Evolutionary conservation across 2,329 filamentous ascomycete genomes (phyloP).

Genomic region (Whalleya microplaca): DNA sequence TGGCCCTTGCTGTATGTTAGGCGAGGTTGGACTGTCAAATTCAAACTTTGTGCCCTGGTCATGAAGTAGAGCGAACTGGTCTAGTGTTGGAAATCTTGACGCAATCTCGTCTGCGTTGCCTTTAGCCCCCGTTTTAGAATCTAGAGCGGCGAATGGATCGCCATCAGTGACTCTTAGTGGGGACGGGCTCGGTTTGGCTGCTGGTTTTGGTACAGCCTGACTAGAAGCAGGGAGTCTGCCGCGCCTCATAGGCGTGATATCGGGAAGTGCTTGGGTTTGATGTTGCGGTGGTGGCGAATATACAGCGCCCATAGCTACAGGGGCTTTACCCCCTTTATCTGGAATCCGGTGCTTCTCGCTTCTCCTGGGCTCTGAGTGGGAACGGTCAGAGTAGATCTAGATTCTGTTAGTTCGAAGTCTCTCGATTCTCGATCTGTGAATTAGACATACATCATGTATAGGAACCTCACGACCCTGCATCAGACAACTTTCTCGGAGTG

Average conservation of each 20-base stretch:
- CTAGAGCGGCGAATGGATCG: conserved; percentile 91
- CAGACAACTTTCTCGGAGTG: conserved; percentile 80
- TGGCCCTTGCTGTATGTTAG: conserved; percentile 54
- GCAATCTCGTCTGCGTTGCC: conserved; percentile 78
- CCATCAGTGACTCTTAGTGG: conserved; percentile 69
- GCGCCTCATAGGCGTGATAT: conserved; percentile 91
- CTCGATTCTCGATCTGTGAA: neutral
- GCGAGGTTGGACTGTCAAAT: conserved; percentile 66
- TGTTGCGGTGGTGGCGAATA: conserved; percentile 76
- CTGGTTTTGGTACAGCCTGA: conserved; percentile 42
- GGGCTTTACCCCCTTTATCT: conserved; percentile 54
- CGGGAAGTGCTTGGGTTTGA: conserved; percentile 71
- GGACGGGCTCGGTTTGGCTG: conserved; percentile 64
- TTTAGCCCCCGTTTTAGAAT: conserved; percentile 61
- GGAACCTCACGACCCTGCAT: conserved; percentile 89
- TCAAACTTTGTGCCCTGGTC: conserved; percentile 84
- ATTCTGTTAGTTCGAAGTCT: conserved; percentile 20
- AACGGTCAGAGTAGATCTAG: conserved; percentile 72
- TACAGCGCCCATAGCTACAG: conserved; percentile 75
- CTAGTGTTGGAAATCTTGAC: conserved; percentile 82
- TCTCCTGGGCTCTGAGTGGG: conserved; percentile 64
- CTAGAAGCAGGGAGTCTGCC: conserved; percentile 66
- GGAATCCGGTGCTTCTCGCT: conserved; percentile 56
- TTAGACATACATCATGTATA: conserved; percentile 78
- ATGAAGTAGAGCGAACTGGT: conserved; percentile 89